Evolutionary conservation across 805 yeast genomes (phyloP).

Genomic region (Nakazawaea laoshanensis): DNA sequence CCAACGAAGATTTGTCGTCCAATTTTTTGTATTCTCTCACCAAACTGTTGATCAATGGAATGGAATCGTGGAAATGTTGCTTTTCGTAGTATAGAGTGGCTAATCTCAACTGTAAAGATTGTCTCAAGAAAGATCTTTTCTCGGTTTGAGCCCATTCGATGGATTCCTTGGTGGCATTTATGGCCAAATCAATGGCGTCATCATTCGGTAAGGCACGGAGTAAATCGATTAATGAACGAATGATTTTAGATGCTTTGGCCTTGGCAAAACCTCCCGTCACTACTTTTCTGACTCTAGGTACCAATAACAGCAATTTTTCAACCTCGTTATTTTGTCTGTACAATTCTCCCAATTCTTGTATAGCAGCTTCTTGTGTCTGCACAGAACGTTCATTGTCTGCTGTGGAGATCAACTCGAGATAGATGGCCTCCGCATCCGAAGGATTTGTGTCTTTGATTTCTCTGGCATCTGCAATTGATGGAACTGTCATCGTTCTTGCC

Average conservation of each 20-base stretch:
- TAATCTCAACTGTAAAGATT: constrained; percentile 76
- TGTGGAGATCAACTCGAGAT: constrained; percentile 36
- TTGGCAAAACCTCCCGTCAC: constrained; percentile 72
- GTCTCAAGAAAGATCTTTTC: constrained; percentile 83
- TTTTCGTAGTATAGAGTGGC: constrained; percentile 67
- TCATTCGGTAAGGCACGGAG: constrained; percentile 51
- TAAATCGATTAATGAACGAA: constrained; percentile 71
- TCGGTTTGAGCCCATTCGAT: constrained; percentile 82
- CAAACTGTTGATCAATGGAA: constrained; percentile 62
- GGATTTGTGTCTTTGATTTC: constrained; percentile 42
- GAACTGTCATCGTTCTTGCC: constrained; percentile 17
- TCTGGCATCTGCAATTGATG: constrained; percentile 52
- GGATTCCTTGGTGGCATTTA: constrained; percentile 64
- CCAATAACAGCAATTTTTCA: constrained; percentile 48
- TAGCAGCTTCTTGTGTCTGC: constrained; percentile 58
- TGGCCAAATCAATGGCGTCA: constrained; percentile 51
- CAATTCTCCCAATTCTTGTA: constrained; percentile 67
- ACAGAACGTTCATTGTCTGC: constrained; percentile 28
- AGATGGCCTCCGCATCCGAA: constrained; percentile 52
- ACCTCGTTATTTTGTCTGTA: constrained; percentile 44
- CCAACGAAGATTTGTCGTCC: constrained; percentile 92
- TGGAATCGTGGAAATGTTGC: constrained; percentile 55
- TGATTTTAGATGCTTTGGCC: constrained; percentile 89
- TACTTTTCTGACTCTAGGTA: constrained; percentile 59
- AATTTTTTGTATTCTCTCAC: constrained; percentile 83